phyloP scores from a whole-genome alignment of 371 early-diverging fungal species.

The Mortierella sp. region DNA sequence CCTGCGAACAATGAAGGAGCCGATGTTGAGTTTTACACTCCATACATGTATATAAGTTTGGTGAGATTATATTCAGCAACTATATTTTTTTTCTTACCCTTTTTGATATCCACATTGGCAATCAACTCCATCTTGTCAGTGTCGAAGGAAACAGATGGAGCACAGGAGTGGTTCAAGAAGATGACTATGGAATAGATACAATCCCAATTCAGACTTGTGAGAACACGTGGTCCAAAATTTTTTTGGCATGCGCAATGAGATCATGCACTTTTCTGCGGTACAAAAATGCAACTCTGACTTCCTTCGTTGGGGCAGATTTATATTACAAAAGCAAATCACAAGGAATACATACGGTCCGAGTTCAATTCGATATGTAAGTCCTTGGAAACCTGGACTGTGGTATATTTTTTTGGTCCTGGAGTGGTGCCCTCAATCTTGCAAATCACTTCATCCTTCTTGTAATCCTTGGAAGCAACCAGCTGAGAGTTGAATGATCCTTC shows the following conservation, averaged over 20 bases:
- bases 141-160: slow-evolving; percentile 74
- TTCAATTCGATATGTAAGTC: slow-evolving; percentile 78
- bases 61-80: too few relatives aligned
- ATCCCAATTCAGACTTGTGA: too few relatives aligned
- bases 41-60: background rate
- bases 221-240: too few relatives aligned
- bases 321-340: too few relatives aligned
- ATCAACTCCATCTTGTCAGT: slow-evolving; percentile 63
- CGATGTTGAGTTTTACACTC: too few relatives aligned
- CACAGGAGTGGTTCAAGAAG: slow-evolving; percentile 66
- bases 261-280: too few relatives aligned
- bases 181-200: slow-evolving; percentile 28
- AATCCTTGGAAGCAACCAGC: slow-evolving; percentile 64
- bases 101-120: slow-evolving; percentile 68
- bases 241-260: too few relatives aligned
- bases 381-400: slow-evolving; percentile 73
- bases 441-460: slow-evolving; percentile 64
- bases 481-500: slow-evolving; percentile 66
- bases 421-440: slow-evolving; percentile 66
- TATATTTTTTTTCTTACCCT: slow-evolving; percentile 18
- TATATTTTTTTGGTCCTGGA: slow-evolving; percentile 69
- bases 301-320: too few relatives aligned
- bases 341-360: slow-evolving; percentile 62
- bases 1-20: slow-evolving; percentile 46
- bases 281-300: too few relatives aligned